phyloP scores from a whole-genome alignment of 805 yeast genomes.

The Yarrowia sp. region DNA sequence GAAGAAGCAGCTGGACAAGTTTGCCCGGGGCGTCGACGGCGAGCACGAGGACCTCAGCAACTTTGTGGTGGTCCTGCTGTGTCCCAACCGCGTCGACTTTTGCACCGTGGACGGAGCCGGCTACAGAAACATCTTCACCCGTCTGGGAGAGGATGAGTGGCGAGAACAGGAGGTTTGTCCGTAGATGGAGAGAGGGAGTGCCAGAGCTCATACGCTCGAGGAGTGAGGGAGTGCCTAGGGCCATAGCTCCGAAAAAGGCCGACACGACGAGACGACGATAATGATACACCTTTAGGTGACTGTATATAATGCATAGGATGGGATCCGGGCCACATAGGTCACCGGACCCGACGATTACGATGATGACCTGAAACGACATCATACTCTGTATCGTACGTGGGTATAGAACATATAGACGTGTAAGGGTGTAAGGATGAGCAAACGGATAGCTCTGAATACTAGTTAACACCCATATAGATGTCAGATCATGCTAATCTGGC shows the following conservation, averaged over 20 bases:
- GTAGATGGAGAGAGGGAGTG: constrained; percentile 13
- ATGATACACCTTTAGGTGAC: constrained; percentile 24
- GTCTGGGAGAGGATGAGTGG: constrained; percentile 70
- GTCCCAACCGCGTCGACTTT: constrained; percentile 74
- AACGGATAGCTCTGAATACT: no score
- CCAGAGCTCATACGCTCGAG: no score
- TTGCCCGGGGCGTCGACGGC: constrained; percentile 85
- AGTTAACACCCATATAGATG: no score
- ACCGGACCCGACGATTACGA: background rate
- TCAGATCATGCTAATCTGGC: no score
- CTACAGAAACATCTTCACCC: constrained; percentile 59
- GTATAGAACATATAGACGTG: no score
- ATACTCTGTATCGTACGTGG: no score
- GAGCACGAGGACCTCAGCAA: constrained; percentile 53
- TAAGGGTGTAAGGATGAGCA: no score
- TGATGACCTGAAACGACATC: background rate
- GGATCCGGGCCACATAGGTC: background rate
- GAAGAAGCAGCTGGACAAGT: constrained; percentile 67
- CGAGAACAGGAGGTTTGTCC: constrained; percentile 82
- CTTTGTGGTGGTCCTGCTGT: constrained; percentile 72
- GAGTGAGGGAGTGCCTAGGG: no score
- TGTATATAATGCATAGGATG: constrained; percentile 38
- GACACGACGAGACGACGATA: constrained; percentile 9
- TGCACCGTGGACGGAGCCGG: constrained; percentile 63
- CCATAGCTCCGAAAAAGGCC: no score